Evolutionary conservation across 805 yeast species (phyloP).

Genomic region (Myxozyma melibiosi): DNA sequence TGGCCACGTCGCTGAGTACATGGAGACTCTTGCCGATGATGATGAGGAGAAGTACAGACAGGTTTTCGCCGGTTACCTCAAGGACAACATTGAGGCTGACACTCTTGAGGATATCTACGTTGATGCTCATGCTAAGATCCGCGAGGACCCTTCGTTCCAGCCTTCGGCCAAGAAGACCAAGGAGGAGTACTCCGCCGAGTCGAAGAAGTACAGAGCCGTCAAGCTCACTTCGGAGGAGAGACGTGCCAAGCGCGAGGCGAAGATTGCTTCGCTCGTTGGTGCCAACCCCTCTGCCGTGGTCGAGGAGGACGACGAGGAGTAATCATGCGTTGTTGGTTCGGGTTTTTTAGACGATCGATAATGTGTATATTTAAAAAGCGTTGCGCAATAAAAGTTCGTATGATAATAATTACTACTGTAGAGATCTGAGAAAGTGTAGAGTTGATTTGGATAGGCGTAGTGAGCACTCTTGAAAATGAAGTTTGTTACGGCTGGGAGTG

Average conservation of each 20-base stretch:
- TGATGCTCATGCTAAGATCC: slow-evolving; percentile 92
- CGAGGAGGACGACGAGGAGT: slow-evolving; percentile 28
- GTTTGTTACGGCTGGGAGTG: too few species aligned
- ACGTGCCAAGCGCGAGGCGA: slow-evolving; percentile 82
- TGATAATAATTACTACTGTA: neutral
- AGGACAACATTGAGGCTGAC: slow-evolving; percentile 96
- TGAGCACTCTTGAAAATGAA: too few species aligned
- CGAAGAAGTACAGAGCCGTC: slow-evolving; percentile 85
- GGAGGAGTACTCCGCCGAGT: slow-evolving; percentile 96
- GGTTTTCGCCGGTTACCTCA: slow-evolving; percentile 94
- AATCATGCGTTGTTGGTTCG: neutral
- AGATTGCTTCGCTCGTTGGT: slow-evolving; percentile 65
- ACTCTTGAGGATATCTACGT: slow-evolving; percentile 92
- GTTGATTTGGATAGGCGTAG: too few species aligned
- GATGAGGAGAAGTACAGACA: slow-evolving; percentile 99
- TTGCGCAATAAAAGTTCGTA: slow-evolving; percentile 6
- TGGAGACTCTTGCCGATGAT: slow-evolving; percentile 99
- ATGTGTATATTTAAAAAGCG: neutral
- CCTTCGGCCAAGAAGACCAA: slow-evolving; percentile 92
- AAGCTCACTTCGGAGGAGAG: slow-evolving; percentile 93
- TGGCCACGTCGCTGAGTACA: slow-evolving; percentile 99
- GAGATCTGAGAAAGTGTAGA: too few species aligned
- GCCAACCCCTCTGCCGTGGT: slow-evolving; percentile 20
- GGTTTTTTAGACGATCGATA: neutral
- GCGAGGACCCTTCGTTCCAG: slow-evolving; percentile 92